These are phyloP conservation scores for Coelastrella sp. DNA, from an alignment of 139 green algal species.

Conservation along the genomic window DNA sequence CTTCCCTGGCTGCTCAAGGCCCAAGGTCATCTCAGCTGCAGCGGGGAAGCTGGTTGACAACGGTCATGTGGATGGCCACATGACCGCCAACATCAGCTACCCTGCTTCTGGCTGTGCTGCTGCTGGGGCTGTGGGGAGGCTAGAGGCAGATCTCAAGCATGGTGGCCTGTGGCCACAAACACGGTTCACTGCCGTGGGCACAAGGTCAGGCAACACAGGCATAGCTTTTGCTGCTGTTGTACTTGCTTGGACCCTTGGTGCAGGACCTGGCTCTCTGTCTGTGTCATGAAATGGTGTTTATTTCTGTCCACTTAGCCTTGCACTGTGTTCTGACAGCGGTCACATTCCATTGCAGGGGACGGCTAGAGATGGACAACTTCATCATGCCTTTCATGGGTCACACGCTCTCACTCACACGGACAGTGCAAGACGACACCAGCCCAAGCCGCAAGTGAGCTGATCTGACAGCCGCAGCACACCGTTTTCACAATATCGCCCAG, in stretches of 20 bases:
- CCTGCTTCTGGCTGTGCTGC: neutral
- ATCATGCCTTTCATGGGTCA: conserved; percentile 45
- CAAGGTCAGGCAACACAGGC: conserved; percentile 28
- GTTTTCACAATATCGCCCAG: no score
- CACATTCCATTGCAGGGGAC: conserved; percentile 24
- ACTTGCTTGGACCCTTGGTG: neutral
- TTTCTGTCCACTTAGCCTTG: neutral
- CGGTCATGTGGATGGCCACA: conserved; percentile 10
- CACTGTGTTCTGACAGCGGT: neutral
- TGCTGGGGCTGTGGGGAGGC: conserved; percentile 14
- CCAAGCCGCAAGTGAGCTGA: neutral
- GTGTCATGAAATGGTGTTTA: no score
- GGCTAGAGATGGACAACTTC: conserved; percentile 43
- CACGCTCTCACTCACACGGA: conserved; percentile 7
- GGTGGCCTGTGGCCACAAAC: conserved; percentile 44
- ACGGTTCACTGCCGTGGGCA: conserved; percentile 46
- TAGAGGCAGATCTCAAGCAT: conserved; percentile 51
- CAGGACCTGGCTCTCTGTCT: neutral
- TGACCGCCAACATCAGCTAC: conserved; percentile 10
- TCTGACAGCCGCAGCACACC: neutral
- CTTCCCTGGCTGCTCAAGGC: conserved; percentile 39
- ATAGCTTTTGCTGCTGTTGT: neutral
- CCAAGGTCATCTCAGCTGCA: neutral
- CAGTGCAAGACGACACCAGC: neutral
- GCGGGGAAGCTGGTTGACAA: neutral